Conservation (phyloP, 2,329 filamentous ascomycete genomes). For the Alternaria gansuensis region DNA sequence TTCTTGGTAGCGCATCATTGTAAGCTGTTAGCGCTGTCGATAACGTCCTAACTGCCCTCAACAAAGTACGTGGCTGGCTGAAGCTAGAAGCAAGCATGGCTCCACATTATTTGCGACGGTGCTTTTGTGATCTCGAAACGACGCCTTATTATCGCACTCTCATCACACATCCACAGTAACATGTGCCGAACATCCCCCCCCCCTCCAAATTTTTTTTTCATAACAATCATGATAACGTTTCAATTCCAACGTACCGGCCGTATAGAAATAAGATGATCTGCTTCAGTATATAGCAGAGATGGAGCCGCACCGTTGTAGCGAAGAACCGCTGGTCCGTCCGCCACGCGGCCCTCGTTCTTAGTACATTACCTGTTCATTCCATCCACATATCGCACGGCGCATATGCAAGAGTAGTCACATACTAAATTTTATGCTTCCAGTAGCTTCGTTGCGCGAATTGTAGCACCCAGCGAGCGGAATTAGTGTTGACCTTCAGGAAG, state of each 20-base stretch:
- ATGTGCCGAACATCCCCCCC: not conserved
- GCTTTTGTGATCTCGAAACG: not conserved
- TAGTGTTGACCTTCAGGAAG: not conserved
- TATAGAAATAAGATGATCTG: not conserved
- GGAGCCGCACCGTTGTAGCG: not conserved
- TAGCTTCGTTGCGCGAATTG: not conserved
- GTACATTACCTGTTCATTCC: not conserved
- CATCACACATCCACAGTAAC: not conserved
- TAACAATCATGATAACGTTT: not conserved
- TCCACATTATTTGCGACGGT: not conserved
- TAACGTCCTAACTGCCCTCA: not conserved
- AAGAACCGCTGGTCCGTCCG: not conserved
- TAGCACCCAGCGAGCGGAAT: not conserved
- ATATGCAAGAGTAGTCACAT: not conserved
- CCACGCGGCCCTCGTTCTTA: not conserved
- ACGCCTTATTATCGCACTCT: not conserved
- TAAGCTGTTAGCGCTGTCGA: not conserved
- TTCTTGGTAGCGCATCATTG: not conserved
- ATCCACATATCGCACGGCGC: not conserved
- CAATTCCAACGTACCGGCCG: not conserved
- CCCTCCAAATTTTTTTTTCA: too few relatives aligned
- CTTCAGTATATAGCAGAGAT: not conserved
- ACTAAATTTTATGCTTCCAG: not conserved
- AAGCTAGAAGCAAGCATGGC: not conserved
- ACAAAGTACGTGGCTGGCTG: not conserved